These are phyloP conservation scores for Pseudohalonectria lignicola DNA, from an alignment of 2,329 filamentous ascomycete genomes.

Conservation along the genomic window DNA sequence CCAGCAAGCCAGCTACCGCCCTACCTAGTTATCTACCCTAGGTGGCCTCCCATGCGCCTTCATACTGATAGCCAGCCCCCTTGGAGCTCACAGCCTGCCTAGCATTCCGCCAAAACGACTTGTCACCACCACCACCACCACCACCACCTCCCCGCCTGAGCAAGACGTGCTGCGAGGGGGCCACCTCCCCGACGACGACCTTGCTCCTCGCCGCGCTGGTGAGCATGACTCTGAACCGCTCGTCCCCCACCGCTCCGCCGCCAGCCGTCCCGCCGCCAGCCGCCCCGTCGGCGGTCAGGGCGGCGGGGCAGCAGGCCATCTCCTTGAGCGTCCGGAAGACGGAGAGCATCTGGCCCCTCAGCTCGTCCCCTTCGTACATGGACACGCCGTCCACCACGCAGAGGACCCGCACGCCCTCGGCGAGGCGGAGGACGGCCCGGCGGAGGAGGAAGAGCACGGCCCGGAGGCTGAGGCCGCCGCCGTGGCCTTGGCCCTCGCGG, in stretches of 20 bases:
- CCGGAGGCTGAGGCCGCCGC: not conserved
- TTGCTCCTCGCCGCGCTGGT: not conserved
- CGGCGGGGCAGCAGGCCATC: no score
- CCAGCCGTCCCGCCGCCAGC: no score
- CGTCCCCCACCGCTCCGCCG: no score
- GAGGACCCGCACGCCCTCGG: not conserved
- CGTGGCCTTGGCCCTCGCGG: not conserved
- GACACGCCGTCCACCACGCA: not conserved
- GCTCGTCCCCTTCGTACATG: not conserved
- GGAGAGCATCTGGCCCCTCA: not conserved
- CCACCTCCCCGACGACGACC: not conserved
- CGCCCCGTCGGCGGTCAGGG: no score
- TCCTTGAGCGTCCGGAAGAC: not conserved
- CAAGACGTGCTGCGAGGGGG: not conserved
- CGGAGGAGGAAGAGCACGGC: not conserved
- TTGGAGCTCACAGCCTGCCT: not conserved
- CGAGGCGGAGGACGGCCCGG: not conserved
- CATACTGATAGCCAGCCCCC: not conserved
- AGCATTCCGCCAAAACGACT: not conserved
- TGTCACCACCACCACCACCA: not conserved
- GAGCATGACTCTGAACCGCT: not conserved
- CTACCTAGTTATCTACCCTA: not conserved
- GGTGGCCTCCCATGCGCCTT: not conserved
- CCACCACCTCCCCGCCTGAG: not conserved
- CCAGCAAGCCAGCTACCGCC: no score